Conservation (phyloP, 2,329 filamentous ascomycete species). For the Coniochaeta sp. region DNA sequence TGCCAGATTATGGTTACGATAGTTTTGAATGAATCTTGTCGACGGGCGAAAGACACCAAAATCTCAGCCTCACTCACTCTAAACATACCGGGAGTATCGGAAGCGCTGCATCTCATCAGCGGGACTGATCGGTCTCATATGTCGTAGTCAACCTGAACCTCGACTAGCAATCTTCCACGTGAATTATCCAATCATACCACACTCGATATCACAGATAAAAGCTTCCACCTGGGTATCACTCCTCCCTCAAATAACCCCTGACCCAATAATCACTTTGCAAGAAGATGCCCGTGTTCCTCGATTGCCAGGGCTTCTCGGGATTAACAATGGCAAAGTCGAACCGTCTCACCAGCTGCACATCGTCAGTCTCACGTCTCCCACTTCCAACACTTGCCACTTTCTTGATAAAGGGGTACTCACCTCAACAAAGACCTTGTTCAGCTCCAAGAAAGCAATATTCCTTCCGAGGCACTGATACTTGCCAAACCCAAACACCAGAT, state of each 20-base stretch:
- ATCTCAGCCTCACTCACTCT: too few species aligned
- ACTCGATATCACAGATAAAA: not conserved
- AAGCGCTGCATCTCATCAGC: not conserved
- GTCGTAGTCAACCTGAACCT: not conserved
- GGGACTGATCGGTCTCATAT: not conserved
- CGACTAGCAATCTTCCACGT: not conserved
- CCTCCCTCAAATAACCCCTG: slow-evolving; percentile 1
- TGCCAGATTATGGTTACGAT: too few species aligned
- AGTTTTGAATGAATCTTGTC: too few species aligned
- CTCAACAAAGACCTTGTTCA: slow-evolving; percentile 20
- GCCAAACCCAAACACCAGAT: slow-evolving; percentile 21
- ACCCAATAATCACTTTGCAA: not conserved
- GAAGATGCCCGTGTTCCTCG: not conserved
- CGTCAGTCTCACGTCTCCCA: not conserved
- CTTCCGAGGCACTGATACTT: slow-evolving; percentile 22
- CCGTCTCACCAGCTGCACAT: slow-evolving; percentile 6
- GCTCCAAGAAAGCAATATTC: slow-evolving; percentile 20
- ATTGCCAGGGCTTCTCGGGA: slow-evolving; percentile 6
- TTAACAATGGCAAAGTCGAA: slow-evolving; percentile 8
- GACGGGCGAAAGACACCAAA: too few species aligned
- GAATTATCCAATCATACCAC: not conserved
- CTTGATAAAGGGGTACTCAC: slow-evolving; percentile 8
- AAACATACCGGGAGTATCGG: too few species aligned
- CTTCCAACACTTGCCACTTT: not conserved
- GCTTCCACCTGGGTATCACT: not conserved